Evolutionary conservation across 225 moss, liverwort and hornwort species (phyloP), one percentile per base, ranked within the genome.

Genomic region (Neckera pumila): DNA sequence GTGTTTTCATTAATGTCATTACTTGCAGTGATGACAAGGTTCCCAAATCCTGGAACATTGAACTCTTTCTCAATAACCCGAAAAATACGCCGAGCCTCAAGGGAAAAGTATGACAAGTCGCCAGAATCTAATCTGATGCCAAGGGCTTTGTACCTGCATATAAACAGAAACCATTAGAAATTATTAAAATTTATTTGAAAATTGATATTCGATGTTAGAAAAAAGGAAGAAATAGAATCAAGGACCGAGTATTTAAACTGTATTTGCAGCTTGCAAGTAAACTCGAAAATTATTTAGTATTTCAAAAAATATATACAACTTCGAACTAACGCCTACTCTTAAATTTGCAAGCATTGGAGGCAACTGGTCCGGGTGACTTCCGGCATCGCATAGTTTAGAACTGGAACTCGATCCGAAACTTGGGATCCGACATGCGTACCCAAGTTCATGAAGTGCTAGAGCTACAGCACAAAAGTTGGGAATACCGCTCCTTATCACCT

Each of bases 391-490:
- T 58, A 86, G 57, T 64, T 75, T 28, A 80, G 34, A 53, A 89
- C 49, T 43, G 49, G 49, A 87, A 77, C n/a, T 82, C 56, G 85
- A 80, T 86, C 67, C 59, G 72, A 74, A 77, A 79, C 49, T 51
- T 72, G 25, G 71, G 82, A 65, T 57, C 74, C 43, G 61, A 56
- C n/a, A 67, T 83, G 66, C 89, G 77, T 93, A 98, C 97, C 98
- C 98, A 86, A 98, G 92, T 75, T 98, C 95, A 92, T 95, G 92
- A 85, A 98, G 97, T 86, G 98, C 98, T 45, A 98, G 93, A 89
- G 97, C 98, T 89, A 98, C 98, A 83, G 98, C 98, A 94, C 98
- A 98, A 85, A 98, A 98, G 82, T 98, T 97, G 73, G 98, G 98
- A 82, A 98, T 81, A 85, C 98, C 98, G 89, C 98, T 98, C 91